Conservation (phyloP, 2,329 filamentous ascomycete genomes). For the Mollisiaceae sp. region DNA sequence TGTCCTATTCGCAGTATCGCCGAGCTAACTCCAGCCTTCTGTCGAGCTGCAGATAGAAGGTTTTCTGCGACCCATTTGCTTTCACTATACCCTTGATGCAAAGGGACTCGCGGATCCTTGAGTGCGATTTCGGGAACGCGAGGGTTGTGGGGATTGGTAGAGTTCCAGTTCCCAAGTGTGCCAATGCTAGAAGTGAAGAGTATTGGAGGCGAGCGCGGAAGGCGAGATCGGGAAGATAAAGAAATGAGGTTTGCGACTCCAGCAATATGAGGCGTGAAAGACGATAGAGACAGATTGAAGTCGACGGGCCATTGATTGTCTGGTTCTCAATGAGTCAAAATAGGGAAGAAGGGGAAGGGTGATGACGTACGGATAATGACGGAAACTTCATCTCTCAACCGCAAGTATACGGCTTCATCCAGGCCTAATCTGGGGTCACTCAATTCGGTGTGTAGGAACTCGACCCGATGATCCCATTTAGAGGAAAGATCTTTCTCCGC, state of each 20-base stretch:
- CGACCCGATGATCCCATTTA: conserved; percentile 38
- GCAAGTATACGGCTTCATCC: conserved; percentile 11
- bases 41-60: background rate
- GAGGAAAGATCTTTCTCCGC: conserved; percentile 47
- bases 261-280: conserved; percentile 46
- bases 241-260: conserved; percentile 47
- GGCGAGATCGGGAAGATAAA: conserved; percentile 21
- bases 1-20: conserved; percentile 18
- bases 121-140: conserved; percentile 46
- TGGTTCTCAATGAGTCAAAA: background rate
- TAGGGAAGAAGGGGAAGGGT: background rate
- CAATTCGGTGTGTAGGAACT: conserved; percentile 56
- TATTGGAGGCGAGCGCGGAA: conserved; percentile 25
- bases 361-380: conserved; percentile 32
- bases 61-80: conserved; percentile 15
- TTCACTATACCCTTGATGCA: conserved; percentile 12
- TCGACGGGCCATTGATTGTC: conserved; percentile 46
- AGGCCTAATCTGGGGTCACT: conserved; percentile 56
- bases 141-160: conserved; percentile 11
- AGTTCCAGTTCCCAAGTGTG: conserved; percentile 27
- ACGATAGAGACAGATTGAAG: conserved; percentile 43
- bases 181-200: conserved; percentile 38
- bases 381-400: conserved; percentile 30
- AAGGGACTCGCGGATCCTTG: conserved; percentile 34
- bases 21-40: background rate